Evolutionary conservation across 768 basidiomycete species (phyloP).

Genomic region (Hygrocybe punicea): DNA sequence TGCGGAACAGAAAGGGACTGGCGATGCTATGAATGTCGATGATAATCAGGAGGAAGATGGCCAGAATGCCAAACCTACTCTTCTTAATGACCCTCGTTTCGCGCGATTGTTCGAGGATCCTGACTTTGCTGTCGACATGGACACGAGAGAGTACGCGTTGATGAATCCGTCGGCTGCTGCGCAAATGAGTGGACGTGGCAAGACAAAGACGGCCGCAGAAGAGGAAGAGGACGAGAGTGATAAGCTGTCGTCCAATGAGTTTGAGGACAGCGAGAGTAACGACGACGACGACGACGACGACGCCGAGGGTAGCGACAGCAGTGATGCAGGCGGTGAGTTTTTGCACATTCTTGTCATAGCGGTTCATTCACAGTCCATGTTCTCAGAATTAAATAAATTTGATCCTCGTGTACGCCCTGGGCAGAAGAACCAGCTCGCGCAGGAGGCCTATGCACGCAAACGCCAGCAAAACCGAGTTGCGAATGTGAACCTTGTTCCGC

Average conservation of each 20-base stretch:
- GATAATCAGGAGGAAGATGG: slow-evolving; percentile 22
- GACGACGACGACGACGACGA: slow-evolving; percentile 41
- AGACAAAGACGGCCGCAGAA: slow-evolving; percentile 76
- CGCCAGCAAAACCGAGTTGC: slow-evolving; percentile 45
- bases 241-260: slow-evolving; percentile 56
- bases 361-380: neutral
- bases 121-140: slow-evolving; percentile 89
- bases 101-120: slow-evolving; percentile 86
- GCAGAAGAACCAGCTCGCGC: slow-evolving; percentile 45
- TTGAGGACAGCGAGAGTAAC: slow-evolving; percentile 43
- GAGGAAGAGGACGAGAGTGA: slow-evolving; percentile 89
- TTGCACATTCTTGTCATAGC: slow-evolving; percentile 5
- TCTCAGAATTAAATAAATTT: slow-evolving; percentile 48
- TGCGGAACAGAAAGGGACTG: slow-evolving; percentile 36
- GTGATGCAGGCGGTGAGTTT: slow-evolving; percentile 53
- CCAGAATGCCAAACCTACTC: slow-evolving; percentile 35
- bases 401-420: slow-evolving; percentile 49
- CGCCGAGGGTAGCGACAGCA: slow-evolving; percentile 44
- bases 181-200: slow-evolving; percentile 38
- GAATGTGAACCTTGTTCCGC: slow-evolving; percentile 63
- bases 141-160: slow-evolving; percentile 81
- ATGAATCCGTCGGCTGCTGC: slow-evolving; percentile 85
- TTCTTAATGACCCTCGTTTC: slow-evolving; percentile 88
- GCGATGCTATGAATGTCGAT: slow-evolving; percentile 35
- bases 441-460: slow-evolving; percentile 44